These are phyloP conservation scores for Backusella macrospora DNA, from an alignment of 192 early-diverging fungal genomes.

Conservation along the genomic window DNA sequence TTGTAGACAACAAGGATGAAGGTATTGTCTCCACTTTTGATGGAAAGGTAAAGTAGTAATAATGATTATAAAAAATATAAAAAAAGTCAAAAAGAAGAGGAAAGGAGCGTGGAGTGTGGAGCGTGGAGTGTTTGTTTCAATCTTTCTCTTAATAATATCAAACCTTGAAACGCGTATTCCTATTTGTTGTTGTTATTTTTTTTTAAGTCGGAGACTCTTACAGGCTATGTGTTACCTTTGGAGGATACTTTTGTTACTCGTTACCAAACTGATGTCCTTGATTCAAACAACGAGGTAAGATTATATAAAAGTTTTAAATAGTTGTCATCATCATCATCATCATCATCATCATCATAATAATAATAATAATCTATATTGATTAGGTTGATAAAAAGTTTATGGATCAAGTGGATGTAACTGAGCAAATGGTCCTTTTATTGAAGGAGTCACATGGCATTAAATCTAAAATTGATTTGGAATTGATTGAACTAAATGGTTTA, in stretches of 20 bases:
- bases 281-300: conserved; percentile 25
- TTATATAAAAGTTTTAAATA: not conserved
- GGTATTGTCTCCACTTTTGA: not conserved
- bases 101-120: no score
- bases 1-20: not conserved
- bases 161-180: not conserved
- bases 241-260: conserved; percentile 15
- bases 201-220: conserved; percentile 18
- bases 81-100: no score
- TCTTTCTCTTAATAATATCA: not conserved
- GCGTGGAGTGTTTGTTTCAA: not conserved
- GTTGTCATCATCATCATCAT: no score
- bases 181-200: not conserved
- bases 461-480: conserved; percentile 18
- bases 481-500: conserved; percentile 25
- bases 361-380: not conserved
- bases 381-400: conserved; percentile 31
- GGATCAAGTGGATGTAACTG: conserved; percentile 19
- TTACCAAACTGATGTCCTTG: conserved; percentile 10
- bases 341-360: no score
- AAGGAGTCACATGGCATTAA: not conserved
- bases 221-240: not conserved
- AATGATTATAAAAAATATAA: no score
- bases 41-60: no score
- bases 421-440: not conserved